phyloP scores from a whole-genome alignment of 1,284 basidiomycete genomes.

The Malassezia restricta region DNA sequence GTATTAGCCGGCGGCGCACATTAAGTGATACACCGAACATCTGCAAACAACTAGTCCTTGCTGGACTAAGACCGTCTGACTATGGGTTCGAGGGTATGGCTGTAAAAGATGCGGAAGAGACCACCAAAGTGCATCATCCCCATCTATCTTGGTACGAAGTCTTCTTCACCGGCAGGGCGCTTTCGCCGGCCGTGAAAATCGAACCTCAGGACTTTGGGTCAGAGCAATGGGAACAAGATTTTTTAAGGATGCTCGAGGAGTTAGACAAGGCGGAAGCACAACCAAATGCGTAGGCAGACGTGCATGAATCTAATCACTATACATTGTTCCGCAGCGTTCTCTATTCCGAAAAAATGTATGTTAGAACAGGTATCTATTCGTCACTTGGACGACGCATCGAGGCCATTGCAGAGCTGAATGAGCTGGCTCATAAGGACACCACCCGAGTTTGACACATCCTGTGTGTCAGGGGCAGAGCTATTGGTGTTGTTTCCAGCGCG shows the following conservation, averaged over 20 bases:
- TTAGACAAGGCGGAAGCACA: neutral
- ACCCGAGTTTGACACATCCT: constrained; percentile 9
- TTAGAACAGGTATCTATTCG: too few species aligned
- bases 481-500: neutral
- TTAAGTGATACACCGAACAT: neutral
- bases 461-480: neutral
- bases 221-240: constrained; percentile 4
- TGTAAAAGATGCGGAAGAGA: neutral
- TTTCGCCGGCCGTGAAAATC: neutral
- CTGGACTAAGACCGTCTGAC: constrained; percentile 5
- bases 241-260: constrained; percentile 5
- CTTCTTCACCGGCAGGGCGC: constrained; percentile 6
- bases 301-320: too few species aligned
- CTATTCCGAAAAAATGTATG: too few species aligned
- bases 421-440: constrained; percentile 14
- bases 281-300: neutral
- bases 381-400: neutral
- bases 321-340: too few species aligned
- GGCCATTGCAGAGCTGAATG: constrained; percentile 9
- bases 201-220: neutral
- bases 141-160: constrained; percentile 12
- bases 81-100: neutral
- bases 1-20: neutral
- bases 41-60: constrained; percentile 4
- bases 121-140: neutral